A percentile compares a stretch with the other conserved stretches of the same genome.
These are phyloP conservation scores for Lactarius trivialis DNA, from an alignment of 768 basidiomycete species.

Conservation along the genomic window DNA sequence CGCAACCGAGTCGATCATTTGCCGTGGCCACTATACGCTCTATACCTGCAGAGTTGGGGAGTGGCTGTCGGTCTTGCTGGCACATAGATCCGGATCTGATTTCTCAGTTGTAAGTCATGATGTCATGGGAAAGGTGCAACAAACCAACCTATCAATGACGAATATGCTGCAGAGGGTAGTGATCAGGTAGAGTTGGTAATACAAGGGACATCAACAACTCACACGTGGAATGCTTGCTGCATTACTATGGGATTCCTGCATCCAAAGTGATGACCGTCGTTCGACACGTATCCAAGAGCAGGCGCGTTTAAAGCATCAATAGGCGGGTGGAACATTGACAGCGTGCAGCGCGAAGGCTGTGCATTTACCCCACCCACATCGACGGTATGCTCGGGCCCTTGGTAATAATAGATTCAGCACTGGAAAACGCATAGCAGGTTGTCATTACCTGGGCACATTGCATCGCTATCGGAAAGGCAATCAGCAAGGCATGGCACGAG, in stretches of 20 bases:
- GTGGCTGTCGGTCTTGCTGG: conserved; percentile 36
- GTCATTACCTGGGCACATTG: conserved; percentile 42
- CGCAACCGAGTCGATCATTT: conserved; percentile 51
- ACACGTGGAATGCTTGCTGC: conserved; percentile 58
- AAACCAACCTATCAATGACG: conserved; percentile 41
- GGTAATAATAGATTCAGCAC: not conserved
- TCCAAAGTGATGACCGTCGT: conserved; percentile 47
- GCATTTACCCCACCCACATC: conserved; percentile 32
- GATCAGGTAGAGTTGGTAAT: not conserved
- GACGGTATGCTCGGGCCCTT: conserved; percentile 45
- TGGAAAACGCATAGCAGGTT: not conserved
- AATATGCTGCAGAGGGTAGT: conserved; percentile 35
- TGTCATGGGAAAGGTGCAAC: no score
- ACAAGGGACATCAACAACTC: conserved; percentile 23
- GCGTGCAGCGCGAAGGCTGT: conserved; percentile 46
- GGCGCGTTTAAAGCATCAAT: conserved; percentile 27
- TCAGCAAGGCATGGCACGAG: not conserved
- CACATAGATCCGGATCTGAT: conserved; percentile 48
- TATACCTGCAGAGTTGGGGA: conserved; percentile 38
- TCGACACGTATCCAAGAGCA: conserved; percentile 42
- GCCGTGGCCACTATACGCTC: conserved; percentile 31
- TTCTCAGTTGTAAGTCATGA: not conserved
- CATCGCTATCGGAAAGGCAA: conserved; percentile 32
- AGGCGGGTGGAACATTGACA: conserved; percentile 46
- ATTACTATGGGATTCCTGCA: conserved; percentile 48